Conservation (phyloP, 2,329 filamentous ascomycete species). For the Fusarium camptoceras region DNA sequence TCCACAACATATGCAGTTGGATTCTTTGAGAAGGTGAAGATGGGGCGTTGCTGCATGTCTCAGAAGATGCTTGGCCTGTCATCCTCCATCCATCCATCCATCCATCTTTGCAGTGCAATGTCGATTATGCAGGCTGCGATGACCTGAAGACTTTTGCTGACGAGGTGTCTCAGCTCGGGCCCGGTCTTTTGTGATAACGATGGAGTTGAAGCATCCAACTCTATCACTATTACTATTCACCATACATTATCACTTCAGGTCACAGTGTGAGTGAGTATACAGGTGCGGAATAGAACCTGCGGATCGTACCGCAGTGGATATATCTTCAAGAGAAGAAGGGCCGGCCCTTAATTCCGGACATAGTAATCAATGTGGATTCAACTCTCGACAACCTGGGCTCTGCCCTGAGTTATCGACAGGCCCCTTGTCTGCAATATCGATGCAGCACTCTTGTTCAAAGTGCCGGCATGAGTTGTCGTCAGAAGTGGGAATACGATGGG, state of each 20-base stretch:
- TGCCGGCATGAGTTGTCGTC: conserved; percentile 39
- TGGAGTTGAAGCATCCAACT: background rate
- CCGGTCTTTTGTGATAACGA: conserved; percentile 1
- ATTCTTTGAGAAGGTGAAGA: conserved; percentile 4
- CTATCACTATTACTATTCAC: background rate
- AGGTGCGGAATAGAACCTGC: background rate
- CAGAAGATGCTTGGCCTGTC: conserved; percentile 3
- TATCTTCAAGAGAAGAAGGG: background rate
- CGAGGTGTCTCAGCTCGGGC: background rate
- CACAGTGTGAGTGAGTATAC: background rate
- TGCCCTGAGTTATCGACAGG: background rate
- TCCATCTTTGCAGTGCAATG: background rate
- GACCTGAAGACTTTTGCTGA: conserved; percentile 3
- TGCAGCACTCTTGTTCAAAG: conserved; percentile 16
- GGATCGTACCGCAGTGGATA: conserved; percentile 3
- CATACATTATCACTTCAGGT: background rate
- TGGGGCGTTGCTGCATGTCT: conserved; percentile 19
- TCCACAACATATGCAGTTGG: conserved; percentile 14
- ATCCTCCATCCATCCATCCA: background rate
- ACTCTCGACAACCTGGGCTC: background rate
- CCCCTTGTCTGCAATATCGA: background rate
- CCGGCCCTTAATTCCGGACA: conserved; percentile 1
- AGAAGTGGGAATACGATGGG: conserved; percentile 42
- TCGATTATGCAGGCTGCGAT: conserved; percentile 12
- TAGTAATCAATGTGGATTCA: background rate